Evolutionary conservation across 306 rosid genomes (phyloP).

Genomic region (Pterocarpus santalinus): DNA sequence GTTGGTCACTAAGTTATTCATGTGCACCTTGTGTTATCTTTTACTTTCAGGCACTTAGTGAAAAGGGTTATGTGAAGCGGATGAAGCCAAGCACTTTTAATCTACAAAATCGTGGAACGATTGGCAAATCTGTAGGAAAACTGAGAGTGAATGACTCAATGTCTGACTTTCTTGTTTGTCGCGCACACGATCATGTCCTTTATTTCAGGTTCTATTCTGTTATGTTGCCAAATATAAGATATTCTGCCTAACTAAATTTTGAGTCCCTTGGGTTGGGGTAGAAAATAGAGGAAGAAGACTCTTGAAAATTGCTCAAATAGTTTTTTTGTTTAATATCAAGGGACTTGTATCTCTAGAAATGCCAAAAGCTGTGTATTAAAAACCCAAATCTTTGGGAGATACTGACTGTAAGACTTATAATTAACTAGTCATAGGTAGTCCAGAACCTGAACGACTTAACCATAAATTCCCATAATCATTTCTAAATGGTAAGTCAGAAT

Average conservation of each 20-base stretch:
- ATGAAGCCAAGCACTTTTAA: slow-evolving; percentile 93
- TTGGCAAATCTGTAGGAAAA: slow-evolving; percentile 98
- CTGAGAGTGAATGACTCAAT: slow-evolving; percentile 92
- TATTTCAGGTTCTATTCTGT: slow-evolving; percentile 78
- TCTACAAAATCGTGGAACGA: slow-evolving; percentile 95
- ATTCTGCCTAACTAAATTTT: slow-evolving; percentile 10
- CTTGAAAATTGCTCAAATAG: background rate
- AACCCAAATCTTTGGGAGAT: no score
- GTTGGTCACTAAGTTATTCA: slow-evolving; percentile 11
- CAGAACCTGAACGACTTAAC: background rate
- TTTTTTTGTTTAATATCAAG: slow-evolving; percentile 17
- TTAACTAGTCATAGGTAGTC: no score
- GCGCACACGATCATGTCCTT: slow-evolving; percentile 90
- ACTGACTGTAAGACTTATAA: no score
- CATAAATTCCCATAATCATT: background rate
- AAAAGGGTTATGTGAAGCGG: slow-evolving; percentile 94
- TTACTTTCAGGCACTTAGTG: slow-evolving; percentile 81
- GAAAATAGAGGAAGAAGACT: background rate
- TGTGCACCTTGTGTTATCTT: slow-evolving; percentile 33
- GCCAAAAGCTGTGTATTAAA: background rate
- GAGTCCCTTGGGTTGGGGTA: background rate
- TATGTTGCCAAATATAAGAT: slow-evolving; percentile 22
- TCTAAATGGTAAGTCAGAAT: background rate
- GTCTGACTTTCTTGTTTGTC: slow-evolving; percentile 97
- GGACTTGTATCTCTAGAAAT: slow-evolving; percentile 10